phyloP scores from a whole-genome alignment of 1,139 yeast species.

The Pichia sp. region DNA sequence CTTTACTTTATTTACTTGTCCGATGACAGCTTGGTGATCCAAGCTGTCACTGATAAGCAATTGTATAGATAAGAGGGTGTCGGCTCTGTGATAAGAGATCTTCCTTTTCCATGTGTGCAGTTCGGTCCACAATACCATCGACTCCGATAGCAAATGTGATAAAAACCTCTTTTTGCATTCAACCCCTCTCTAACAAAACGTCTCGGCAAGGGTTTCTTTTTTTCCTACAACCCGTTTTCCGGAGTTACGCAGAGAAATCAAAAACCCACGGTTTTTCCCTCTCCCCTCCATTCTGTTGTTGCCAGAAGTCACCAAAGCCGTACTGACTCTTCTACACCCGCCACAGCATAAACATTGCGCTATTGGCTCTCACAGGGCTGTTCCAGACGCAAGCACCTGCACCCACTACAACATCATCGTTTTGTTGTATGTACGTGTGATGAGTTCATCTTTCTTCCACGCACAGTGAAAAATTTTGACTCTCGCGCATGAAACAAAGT shows the following conservation, averaged over 20 bases:
- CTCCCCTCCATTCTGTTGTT: no score
- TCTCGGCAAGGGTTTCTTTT: not conserved
- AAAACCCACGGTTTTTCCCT: not conserved
- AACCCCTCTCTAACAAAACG: not conserved
- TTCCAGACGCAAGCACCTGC: not conserved
- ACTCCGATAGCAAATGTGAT: no score
- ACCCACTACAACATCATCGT: not conserved
- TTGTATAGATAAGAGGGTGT: not conserved
- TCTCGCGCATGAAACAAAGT: not conserved
- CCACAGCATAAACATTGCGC: no score
- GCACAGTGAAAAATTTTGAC: not conserved
- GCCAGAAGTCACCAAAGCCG: not conserved
- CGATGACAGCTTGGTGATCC: not conserved
- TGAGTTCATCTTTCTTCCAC: conserved; percentile 1
- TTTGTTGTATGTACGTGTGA: not conserved
- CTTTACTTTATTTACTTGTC: not conserved
- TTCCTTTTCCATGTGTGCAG: no score
- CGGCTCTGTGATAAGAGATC: not conserved
- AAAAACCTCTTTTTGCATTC: no score
- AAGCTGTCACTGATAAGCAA: not conserved
- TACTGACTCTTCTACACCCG: not conserved
- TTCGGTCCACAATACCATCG: no score
- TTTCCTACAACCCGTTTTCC: not conserved
- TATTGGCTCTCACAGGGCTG: no score
- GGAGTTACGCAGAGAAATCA: not conserved